phyloP scores from a whole-genome alignment of 2,329 filamentous ascomycete genomes.

The Dryadomyces quercivorus region DNA sequence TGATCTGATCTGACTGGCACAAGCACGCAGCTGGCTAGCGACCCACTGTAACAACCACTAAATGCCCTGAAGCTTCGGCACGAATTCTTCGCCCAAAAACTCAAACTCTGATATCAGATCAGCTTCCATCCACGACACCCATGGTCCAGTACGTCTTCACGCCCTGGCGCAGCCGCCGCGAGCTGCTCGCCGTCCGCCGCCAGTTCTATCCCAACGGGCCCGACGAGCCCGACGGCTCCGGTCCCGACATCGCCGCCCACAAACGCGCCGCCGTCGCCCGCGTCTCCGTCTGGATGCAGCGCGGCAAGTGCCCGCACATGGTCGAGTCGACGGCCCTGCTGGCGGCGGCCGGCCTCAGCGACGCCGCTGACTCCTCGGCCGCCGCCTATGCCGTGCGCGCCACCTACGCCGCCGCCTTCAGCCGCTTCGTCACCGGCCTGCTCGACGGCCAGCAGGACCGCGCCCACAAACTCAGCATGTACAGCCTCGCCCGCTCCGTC shows the following conservation, averaged over 20 bases:
- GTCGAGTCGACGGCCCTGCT: constrained; percentile 69
- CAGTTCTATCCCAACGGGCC: constrained; percentile 43
- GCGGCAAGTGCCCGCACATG: constrained; percentile 64
- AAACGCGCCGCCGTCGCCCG: constrained; percentile 39
- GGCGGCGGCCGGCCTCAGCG: constrained; percentile 20
- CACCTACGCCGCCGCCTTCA: constrained; percentile 64
- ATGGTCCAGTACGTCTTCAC: constrained; percentile 66
- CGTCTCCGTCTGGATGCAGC: constrained; percentile 58
- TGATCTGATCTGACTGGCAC: no score
- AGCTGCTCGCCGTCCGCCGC: constrained; percentile 52
- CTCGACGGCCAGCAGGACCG: constrained; percentile 62
- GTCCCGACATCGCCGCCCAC: constrained; percentile 14
- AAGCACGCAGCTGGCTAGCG: no score
- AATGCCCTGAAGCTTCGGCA: no score
- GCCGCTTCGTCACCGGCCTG: constrained; percentile 72
- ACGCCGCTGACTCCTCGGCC: constrained; percentile 12
- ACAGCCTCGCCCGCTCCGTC: constrained; percentile 54
- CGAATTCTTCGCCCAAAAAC: background rate
- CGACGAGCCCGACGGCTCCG: background rate
- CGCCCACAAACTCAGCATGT: constrained; percentile 59
- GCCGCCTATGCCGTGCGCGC: constrained; percentile 47
- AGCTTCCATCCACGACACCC: no score
- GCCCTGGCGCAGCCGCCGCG: constrained; percentile 55
- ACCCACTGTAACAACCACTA: no score
- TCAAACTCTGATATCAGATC: no score